Conservation (phyloP, 2,329 filamentous ascomycete genomes). For the Chaetothyriales sp. region DNA sequence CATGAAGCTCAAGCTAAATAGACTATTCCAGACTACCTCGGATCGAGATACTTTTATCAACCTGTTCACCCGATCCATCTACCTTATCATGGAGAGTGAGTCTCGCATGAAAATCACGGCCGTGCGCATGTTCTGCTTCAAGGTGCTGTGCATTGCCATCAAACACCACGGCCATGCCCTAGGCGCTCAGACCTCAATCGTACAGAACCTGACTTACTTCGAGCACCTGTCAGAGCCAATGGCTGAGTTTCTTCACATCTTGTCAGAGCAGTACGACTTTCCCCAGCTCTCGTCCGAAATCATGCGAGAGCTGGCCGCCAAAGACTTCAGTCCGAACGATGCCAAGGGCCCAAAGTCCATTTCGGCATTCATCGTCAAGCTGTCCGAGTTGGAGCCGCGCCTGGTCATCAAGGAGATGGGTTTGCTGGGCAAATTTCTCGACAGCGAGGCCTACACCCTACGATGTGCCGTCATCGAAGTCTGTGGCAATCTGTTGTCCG, state of each 20-base stretch:
- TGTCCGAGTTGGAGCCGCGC: conserved; percentile 82
- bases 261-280: conserved; percentile 95
- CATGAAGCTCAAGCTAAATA: conserved; percentile 77
- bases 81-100: conserved; percentile 88
- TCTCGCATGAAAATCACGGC: conserved; percentile 75
- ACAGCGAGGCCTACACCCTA: conserved; percentile 92
- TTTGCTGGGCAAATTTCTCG: conserved; percentile 80
- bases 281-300: conserved; percentile 90
- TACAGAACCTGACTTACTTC: conserved; percentile 95
- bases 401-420: conserved; percentile 97
- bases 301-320: conserved; percentile 84
- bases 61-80: conserved; percentile 81
- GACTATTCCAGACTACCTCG: conserved; percentile 90
- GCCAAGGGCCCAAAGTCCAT: conserved; percentile 91
- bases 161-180: conserved; percentile 97
- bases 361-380: conserved; percentile 79
- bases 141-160: conserved; percentile 87
- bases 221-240: conserved; percentile 98
- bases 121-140: conserved; percentile 94
- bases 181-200: conserved; percentile 91
- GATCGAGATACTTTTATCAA: conserved; percentile 91
- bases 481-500: conserved; percentile 83
- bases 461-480: conserved; percentile 92
- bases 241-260: conserved; percentile 93
- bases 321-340: conserved; percentile 96